Evolutionary conservation across 1,139 yeast genomes (phyloP), one percentile per base, ranked within the genome.

Genomic region (Geotrichum klebahnii): DNA sequence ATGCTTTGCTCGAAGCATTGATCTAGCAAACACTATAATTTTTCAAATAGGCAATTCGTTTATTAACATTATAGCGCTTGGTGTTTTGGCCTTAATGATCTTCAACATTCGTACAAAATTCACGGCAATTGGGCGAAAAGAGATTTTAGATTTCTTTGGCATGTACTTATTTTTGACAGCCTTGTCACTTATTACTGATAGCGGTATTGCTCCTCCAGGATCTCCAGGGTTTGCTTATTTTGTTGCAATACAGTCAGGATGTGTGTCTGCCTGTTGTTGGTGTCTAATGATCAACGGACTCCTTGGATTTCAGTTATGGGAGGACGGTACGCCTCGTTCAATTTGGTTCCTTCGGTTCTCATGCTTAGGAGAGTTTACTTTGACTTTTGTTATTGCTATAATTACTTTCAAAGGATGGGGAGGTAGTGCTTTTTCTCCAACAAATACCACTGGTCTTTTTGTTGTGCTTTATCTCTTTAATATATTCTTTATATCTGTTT

Each of bases 121-220:
- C 65, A 92, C 97, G 0, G 97, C 97, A 16, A 90, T 92, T 53
- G 97, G 97, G 1, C 75, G 97, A 55, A 75, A 80, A 14, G 98
- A 92, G 63, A 85, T 89, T 81, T 70, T 88, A 52, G 80, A 78
- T 59, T 83, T 86, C 62, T 84, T 82, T 65, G 81, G 84, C 67
- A 61, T 80, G 42, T 74, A 77, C 56, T 70, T 83, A 38, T 73
- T 79, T 1, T 73, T 85, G 58, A 75, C 80, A 9, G 76, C 84
- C 26, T 69, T 82, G 56, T 76, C 90, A 4, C 72, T 90, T 53
- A 78, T 89, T 34, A 92, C 88, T 14, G 96, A 90, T 63, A 82
- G 95, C 58, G 97, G 97, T 26, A 97, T 90, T 3, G 77, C 87
- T 19, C 95, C 97, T 2, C 95, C 96, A 1, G 84, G 90, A 3